phyloP scores from a whole-genome alignment of 2,329 filamentous ascomycete genomes.

The Cladophialophora yegresii region DNA sequence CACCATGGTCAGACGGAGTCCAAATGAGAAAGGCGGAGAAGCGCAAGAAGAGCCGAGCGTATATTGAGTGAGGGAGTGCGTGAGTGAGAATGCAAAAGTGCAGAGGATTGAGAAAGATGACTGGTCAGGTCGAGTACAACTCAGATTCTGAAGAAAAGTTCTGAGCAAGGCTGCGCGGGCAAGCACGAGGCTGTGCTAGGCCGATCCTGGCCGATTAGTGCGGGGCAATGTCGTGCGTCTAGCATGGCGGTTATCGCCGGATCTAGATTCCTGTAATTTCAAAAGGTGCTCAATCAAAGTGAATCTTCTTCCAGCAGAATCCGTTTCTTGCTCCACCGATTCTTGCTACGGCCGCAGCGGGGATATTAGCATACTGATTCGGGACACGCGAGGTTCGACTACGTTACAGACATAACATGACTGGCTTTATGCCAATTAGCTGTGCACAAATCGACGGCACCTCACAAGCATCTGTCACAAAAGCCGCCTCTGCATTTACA shows the following conservation, averaged over 20 bases:
- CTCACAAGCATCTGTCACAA: not conserved
- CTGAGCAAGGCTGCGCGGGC: not conserved
- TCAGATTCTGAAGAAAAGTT: not conserved
- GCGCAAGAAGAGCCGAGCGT: not conserved
- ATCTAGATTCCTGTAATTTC: not conserved
- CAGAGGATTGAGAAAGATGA: not conserved
- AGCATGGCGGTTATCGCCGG: not conserved
- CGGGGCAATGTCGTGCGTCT: not conserved
- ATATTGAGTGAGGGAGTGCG: not conserved
- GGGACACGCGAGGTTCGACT: not conserved
- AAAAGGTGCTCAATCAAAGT: not conserved
- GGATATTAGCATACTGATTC: not conserved
- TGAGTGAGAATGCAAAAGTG: not conserved
- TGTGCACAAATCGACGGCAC: not conserved
- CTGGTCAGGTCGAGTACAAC: not conserved
- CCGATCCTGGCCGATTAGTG: not conserved
- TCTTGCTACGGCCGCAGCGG: not conserved
- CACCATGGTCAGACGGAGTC: constrained; percentile 65
- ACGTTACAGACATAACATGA: not conserved
- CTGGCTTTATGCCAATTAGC: not conserved
- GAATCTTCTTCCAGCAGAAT: not conserved
- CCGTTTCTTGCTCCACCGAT: not conserved
- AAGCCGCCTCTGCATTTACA: not conserved
- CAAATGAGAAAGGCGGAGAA: not conserved
- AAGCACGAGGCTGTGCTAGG: not conserved